Percentiles rank a stretch among this genome's conserved stretches.
Evolutionary conservation across 495 filamentous ascomycete species (phyloP).

Genomic region (Trichoderma gamsii): DNA sequence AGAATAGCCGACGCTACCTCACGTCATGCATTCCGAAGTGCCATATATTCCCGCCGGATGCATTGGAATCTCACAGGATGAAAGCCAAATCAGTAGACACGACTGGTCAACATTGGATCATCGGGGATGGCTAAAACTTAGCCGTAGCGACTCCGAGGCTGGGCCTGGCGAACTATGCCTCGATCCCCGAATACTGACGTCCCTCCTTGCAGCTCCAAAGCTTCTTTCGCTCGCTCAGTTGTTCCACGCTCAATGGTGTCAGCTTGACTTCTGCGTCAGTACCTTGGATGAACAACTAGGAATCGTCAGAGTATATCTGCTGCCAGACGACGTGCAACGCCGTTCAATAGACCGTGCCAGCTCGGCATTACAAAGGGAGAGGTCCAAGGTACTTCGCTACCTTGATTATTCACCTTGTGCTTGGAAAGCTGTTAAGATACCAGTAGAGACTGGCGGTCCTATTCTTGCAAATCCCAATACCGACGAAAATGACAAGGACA

Average conservation of each 20-base stretch:
- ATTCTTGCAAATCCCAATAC: background rate
- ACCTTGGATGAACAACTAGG: conserved; percentile 19
- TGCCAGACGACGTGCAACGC: conserved; percentile 61
- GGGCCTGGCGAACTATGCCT: background rate
- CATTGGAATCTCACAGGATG: background rate
- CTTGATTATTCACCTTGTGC: conserved; percentile 51
- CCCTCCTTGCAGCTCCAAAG: conserved; percentile 5
- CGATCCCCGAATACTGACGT: background rate
- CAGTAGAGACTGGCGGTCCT: conserved; percentile 6
- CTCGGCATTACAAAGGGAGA: conserved; percentile 35
- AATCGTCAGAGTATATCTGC: conserved; percentile 55
- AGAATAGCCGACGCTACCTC: background rate
- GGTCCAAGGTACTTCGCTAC: conserved; percentile 45
- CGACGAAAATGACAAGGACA: conserved; percentile 11
- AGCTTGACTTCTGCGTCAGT: conserved; percentile 31
- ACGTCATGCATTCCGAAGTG: background rate
- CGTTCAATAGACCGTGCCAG: conserved; percentile 39
- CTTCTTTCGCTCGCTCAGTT: conserved; percentile 27
- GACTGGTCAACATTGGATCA: background rate
- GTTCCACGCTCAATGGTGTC: conserved; percentile 36
- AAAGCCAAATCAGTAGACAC: background rate
- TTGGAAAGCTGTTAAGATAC: conserved; percentile 45
- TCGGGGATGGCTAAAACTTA: background rate
- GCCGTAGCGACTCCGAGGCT: background rate
- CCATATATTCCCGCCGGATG: conserved; percentile 6